Base-by-base conservation (phyloP, 2,329 filamentous ascomycete species). In the Metarhizium rileyi region DNA sequence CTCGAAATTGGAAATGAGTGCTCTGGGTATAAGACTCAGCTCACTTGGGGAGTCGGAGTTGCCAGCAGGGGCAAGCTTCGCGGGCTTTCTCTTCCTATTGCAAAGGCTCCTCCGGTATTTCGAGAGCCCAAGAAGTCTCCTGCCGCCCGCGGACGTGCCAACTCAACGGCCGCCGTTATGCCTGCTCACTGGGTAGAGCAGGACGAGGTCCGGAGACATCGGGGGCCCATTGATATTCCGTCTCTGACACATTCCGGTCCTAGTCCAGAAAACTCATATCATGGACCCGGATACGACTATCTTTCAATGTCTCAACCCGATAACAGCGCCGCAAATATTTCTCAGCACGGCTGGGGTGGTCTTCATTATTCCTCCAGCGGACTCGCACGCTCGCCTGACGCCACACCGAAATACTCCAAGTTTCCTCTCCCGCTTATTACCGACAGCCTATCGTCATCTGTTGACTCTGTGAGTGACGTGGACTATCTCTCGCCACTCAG, bases 11-110 rank as follows among this genome's bases (percentile, higher is more conserved):
- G 90, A 56, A 90, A 89, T 65, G 90, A 95, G 63, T 97, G 91
- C 71, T 90, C 88, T 26, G 91, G 91, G 52, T 97, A 97, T 75
- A 94, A 94, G 72, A 97, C 91, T 16, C 90, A 91, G 59, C 76
- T 97, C 68, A 97, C 91, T 44, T 97, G 91, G 91, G 90, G 90
- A 40, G 88, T 96, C 44, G 91, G 91, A 47, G 91, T 97, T 52
- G 91, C 91, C 50, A 96, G 90, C 69, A 84, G 91, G 61, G 91
- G 91, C 63, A 97, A 97, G 74, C 81, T 97, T 55, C 82, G 91
- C 54, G 91, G 91, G 36, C 75, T 96, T 57, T 90, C 90, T 50
- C 73, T 95, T 51, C 81, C 81, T 51, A 76, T 84, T 54, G 81
- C 80, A 50, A 82, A 81, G 63, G 69, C 77, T 9, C 75, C 77